A percentile compares a stretch with the other conserved stretches of the same genome.
Conservation (phyloP, 495 filamentous ascomycete species). For the Neurospora sp. region DNA sequence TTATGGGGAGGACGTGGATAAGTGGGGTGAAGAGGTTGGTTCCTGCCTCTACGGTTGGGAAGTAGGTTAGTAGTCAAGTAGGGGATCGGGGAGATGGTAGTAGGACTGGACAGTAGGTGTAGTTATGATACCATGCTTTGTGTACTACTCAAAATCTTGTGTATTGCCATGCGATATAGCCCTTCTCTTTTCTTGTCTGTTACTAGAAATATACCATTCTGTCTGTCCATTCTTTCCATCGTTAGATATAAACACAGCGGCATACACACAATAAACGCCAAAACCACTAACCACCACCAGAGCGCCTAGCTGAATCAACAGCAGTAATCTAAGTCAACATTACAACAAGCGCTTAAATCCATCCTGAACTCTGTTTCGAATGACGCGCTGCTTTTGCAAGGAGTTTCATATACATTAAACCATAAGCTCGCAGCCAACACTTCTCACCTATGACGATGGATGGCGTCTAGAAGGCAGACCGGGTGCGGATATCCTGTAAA, state of each 20-base stretch:
- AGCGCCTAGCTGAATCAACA: background rate
- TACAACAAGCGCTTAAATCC: background rate
- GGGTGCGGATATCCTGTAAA: slow-evolving; percentile 70
- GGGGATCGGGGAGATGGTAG: background rate
- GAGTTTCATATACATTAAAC: background rate
- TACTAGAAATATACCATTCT: background rate
- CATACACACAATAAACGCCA: background rate
- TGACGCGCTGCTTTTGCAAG: background rate
- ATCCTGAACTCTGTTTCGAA: background rate
- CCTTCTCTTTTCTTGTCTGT: background rate
- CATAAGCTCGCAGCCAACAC: background rate
- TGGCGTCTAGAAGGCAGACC: slow-evolving; percentile 62
- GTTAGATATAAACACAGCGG: background rate
- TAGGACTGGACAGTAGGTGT: background rate
- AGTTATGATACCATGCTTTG: background rate
- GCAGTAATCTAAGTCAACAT: background rate
- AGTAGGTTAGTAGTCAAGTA: background rate
- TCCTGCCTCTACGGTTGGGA: background rate
- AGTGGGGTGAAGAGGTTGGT: background rate
- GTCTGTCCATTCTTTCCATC: background rate
- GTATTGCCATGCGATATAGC: background rate
- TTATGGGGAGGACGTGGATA: slow-evolving; percentile 7
- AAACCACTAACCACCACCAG: background rate
- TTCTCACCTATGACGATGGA: background rate
- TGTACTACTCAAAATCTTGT: background rate